Conservation (phyloP, 2,329 filamentous ascomycete species). For the Trichoderma simmonsii region DNA sequence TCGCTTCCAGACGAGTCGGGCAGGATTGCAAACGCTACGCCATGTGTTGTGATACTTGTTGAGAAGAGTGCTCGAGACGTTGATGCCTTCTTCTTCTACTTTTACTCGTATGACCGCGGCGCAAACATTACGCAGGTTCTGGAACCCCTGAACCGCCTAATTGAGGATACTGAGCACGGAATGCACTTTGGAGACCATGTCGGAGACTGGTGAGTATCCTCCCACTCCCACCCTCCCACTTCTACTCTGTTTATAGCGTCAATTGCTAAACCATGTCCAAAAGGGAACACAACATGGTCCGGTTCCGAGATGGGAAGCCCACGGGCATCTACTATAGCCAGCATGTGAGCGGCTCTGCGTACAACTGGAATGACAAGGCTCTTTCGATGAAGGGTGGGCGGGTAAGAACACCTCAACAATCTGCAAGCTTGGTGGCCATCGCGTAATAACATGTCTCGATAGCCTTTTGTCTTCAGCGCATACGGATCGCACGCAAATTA, state of each 20-base stretch:
- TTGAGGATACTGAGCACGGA: constrained; percentile 3
- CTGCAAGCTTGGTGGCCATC: not conserved
- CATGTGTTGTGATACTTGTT: not conserved
- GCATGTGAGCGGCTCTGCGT: not conserved
- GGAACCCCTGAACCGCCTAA: constrained; percentile 1
- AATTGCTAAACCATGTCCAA: not conserved
- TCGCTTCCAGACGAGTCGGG: not conserved
- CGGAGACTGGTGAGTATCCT: not conserved
- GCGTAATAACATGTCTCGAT: not conserved
- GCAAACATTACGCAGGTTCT: constrained; percentile 6
- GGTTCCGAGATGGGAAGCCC: not conserved
- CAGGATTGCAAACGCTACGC: not conserved
- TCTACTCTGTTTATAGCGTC: not conserved
- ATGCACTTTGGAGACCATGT: constrained; percentile 6
- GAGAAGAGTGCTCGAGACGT: not conserved
- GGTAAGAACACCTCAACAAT: not conserved
- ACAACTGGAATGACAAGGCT: not conserved
- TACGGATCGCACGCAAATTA: constrained; percentile 9
- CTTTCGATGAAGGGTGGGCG: not conserved
- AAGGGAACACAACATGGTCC: constrained; percentile 12
- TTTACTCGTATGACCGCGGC: constrained; percentile 4
- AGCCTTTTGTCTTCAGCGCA: constrained; percentile 4
- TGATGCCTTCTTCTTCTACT: constrained; percentile 5
- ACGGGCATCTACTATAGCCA: constrained; percentile 1
- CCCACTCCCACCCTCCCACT: not conserved